Evolutionary conservation across 2,329 filamentous ascomycete genomes (phyloP).

Genomic region (Purpureocillium takamizusanense): DNA sequence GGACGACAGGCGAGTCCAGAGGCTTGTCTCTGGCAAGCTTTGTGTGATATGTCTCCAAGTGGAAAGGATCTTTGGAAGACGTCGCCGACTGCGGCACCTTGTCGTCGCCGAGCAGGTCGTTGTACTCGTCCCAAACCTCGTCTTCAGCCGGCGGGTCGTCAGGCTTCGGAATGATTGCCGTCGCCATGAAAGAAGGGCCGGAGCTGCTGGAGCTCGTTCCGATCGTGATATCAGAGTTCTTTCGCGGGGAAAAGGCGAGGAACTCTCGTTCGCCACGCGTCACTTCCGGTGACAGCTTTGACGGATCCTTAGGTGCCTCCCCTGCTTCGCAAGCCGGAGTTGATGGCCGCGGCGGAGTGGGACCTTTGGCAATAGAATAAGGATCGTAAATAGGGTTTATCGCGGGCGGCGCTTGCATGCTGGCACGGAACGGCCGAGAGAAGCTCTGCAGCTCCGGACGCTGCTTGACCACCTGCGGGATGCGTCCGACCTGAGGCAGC

Average conservation of each 20-base stretch:
- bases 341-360: conserved; percentile 31
- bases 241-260: conserved; percentile 62
- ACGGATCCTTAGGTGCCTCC: no score
- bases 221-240: conserved; percentile 55
- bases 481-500: conserved; percentile 73
- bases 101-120: conserved; percentile 64
- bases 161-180: conserved; percentile 55
- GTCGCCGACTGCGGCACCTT: conserved; percentile 41
- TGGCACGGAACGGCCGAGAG: conserved; percentile 66
- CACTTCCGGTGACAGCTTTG: conserved; percentile 12
- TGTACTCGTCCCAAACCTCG: conserved; percentile 90
- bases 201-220: conserved; percentile 55
- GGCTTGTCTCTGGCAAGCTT: conserved; percentile 24
- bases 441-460: conserved; percentile 69
- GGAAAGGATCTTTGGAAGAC: conserved; percentile 50
- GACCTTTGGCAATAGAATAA: conserved; percentile 38
- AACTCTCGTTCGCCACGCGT: conserved; percentile 49
- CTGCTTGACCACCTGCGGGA: conserved; percentile 70
- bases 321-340: conserved; percentile 27
- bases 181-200: conserved; percentile 52
- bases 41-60: conserved; percentile 40
- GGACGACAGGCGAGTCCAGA: conserved; percentile 39
- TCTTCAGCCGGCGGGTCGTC: conserved; percentile 63
- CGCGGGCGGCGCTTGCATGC: conserved; percentile 26
- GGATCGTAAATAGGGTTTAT: conserved; percentile 19